Conservation (phyloP, 495 filamentous ascomycete genomes). For the Podospora pseudopauciseta region DNA sequence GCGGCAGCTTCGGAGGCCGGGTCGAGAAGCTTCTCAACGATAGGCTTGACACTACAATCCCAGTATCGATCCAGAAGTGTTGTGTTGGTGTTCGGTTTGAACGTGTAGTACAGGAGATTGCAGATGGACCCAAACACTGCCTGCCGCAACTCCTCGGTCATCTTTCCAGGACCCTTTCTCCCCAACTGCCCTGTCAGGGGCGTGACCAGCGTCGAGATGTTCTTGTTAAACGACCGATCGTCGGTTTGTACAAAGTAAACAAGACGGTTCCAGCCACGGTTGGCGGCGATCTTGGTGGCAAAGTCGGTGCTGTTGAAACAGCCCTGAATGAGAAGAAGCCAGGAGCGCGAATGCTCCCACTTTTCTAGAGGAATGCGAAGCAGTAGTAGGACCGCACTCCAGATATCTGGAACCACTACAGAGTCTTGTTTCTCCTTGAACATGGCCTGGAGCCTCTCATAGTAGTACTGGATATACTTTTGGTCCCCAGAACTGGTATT, state of each 20-base stretch:
- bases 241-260: slow-evolving; percentile 65
- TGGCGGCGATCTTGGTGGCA: slow-evolving; percentile 68
- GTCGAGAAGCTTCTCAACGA: slow-evolving; percentile 47
- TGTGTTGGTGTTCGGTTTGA: slow-evolving; percentile 61
- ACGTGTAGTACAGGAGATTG: slow-evolving; percentile 80
- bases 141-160: slow-evolving; percentile 53
- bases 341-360: slow-evolving; percentile 70
- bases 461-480: slow-evolving; percentile 60
- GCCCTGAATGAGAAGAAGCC: slow-evolving; percentile 70
- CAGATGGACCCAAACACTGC: slow-evolving; percentile 66
- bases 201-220: slow-evolving; percentile 63
- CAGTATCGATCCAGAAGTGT: slow-evolving; percentile 71
- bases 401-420: slow-evolving; percentile 77
- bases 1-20: slow-evolving; percentile 28
- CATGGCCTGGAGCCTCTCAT: slow-evolving; percentile 66
- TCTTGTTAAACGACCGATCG: slow-evolving; percentile 53
- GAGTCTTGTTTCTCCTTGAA: slow-evolving; percentile 59
- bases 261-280: slow-evolving; percentile 78
- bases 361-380: slow-evolving; percentile 62
- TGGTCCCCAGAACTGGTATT: slow-evolving; percentile 53
- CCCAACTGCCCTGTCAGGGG: slow-evolving; percentile 69
- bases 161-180: slow-evolving; percentile 56
- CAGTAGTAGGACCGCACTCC: slow-evolving; percentile 76
- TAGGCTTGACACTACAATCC: slow-evolving; percentile 64
- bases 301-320: slow-evolving; percentile 81